These are phyloP conservation scores for Penicillium sp. DNA, from an alignment of 2,329 filamentous ascomycete genomes.

Conservation along the genomic window DNA sequence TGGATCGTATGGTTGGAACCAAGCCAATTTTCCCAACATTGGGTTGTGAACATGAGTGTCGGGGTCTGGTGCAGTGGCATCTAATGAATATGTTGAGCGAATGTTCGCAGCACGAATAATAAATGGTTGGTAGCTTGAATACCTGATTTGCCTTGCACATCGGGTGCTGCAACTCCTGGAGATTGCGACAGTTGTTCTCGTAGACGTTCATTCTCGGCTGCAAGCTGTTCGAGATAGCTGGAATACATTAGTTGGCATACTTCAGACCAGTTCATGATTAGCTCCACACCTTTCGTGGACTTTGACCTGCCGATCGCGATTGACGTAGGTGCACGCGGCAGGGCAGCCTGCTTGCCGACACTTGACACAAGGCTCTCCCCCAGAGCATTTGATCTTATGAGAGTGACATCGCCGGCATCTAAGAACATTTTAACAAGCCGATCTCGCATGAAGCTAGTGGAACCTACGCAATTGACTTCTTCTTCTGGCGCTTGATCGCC, in stretches of 20 bases:
- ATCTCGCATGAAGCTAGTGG: background rate
- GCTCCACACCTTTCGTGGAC: slow-evolving; percentile 20
- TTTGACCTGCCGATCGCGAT: slow-evolving; percentile 20
- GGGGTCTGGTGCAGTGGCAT: background rate
- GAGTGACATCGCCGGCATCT: slow-evolving; percentile 20
- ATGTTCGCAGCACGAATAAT: background rate
- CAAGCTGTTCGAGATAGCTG: slow-evolving; percentile 27
- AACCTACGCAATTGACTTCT: slow-evolving; percentile 20
- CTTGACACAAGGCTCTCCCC: slow-evolving; percentile 16
- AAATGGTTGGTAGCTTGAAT: background rate
- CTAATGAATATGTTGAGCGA: background rate
- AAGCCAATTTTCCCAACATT: slow-evolving; percentile 26
- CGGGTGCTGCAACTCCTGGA: background rate
- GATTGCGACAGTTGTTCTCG: slow-evolving; percentile 13
- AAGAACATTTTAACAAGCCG: background rate
- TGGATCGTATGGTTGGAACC: slow-evolving; percentile 29
- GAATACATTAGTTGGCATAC: background rate
- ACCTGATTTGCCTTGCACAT: background rate
- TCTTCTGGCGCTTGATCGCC: slow-evolving; percentile 14
- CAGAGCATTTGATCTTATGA: slow-evolving; percentile 23
- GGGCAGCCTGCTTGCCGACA: slow-evolving; percentile 13
- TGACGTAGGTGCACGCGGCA: slow-evolving; percentile 14
- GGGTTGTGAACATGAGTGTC: slow-evolving; percentile 18
- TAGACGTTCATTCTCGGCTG: slow-evolving; percentile 20
- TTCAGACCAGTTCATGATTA: background rate